Percentiles rank a stretch among this genome's conserved stretches.
Conservation (phyloP, 2,329 filamentous ascomycete genomes). For the Colletotrichum viniferum region DNA sequence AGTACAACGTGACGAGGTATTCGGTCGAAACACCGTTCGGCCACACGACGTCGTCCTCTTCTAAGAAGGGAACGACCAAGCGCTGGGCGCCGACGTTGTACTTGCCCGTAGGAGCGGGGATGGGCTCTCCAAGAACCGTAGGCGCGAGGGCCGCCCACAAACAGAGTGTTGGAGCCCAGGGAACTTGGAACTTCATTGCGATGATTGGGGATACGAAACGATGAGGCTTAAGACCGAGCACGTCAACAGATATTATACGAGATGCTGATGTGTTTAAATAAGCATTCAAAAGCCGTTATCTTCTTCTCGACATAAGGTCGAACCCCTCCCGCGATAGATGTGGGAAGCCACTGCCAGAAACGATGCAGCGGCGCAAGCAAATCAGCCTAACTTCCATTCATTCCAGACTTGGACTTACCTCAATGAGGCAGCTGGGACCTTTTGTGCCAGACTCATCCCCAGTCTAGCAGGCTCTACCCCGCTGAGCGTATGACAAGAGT, state of each 20-base stretch:
- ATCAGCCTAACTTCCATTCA: not conserved
- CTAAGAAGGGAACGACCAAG: not conserved
- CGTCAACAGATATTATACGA: accelerated
- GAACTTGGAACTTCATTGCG: not conserved
- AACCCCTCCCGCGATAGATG: not conserved
- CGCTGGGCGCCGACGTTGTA: conserved; percentile 20
- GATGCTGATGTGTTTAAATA: not conserved
- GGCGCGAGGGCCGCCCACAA: not conserved
- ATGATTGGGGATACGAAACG: accelerated
- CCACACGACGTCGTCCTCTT: not conserved
- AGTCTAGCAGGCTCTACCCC: not conserved
- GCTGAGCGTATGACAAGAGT: not conserved
- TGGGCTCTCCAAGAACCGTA: not conserved
- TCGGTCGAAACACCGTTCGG: conserved; percentile 12
- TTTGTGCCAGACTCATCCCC: not conserved
- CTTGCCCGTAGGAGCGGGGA: not conserved
- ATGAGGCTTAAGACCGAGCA: accelerated
- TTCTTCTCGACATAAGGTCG: not conserved
- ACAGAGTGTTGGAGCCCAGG: not conserved
- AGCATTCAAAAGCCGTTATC: not conserved
- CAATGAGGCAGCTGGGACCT: not conserved
- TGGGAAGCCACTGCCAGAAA: not conserved
- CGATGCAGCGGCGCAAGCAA: not conserved
- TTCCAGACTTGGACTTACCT: not conserved
- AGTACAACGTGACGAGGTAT: conserved; percentile 20